These are phyloP conservation scores for Phoma herbarum DNA, from an alignment of 2,329 filamentous ascomycete species.

Conservation along the genomic window DNA sequence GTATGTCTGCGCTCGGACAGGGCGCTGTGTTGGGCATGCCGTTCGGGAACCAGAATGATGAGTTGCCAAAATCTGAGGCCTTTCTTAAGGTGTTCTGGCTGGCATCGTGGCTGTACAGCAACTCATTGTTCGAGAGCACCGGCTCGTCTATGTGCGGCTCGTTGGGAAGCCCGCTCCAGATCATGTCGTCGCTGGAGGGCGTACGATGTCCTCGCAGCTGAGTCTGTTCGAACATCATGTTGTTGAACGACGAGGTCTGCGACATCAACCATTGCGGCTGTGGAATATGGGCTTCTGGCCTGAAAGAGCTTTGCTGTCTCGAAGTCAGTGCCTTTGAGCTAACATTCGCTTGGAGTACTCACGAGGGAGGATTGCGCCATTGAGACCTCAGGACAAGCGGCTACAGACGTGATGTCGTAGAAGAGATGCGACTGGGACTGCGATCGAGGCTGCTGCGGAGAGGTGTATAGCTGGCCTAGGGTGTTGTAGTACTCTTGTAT, in stretches of 20 bases:
- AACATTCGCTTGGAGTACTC: conserved; percentile 4
- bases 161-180: conserved; percentile 1
- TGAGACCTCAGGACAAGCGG: neutral
- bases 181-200: neutral
- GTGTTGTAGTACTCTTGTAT: conserved; percentile 19
- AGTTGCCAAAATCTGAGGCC: neutral
- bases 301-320: conserved; percentile 23
- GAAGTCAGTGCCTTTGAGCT: conserved; percentile 6
- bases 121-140: conserved; percentile 14
- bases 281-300: conserved; percentile 10
- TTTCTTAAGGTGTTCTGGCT: conserved; percentile 20
- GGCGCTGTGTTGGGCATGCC: conserved; percentile 8
- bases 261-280: conserved; percentile 19
- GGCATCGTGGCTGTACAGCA: conserved; percentile 17
- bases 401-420: conserved; percentile 7
- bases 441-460: conserved; percentile 14
- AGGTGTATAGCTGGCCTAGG: conserved; percentile 12
- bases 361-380: conserved; percentile 33
- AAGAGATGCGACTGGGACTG: conserved; percentile 9
- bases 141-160: conserved; percentile 21
- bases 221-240: neutral
- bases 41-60: neutral
- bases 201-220: neutral
- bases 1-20: conserved; percentile 21
- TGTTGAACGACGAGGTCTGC: neutral